These are phyloP conservation scores for Phytophthora parvispora DNA, from an alignment of 352 stramenopile species.

Conservation along the genomic window DNA sequence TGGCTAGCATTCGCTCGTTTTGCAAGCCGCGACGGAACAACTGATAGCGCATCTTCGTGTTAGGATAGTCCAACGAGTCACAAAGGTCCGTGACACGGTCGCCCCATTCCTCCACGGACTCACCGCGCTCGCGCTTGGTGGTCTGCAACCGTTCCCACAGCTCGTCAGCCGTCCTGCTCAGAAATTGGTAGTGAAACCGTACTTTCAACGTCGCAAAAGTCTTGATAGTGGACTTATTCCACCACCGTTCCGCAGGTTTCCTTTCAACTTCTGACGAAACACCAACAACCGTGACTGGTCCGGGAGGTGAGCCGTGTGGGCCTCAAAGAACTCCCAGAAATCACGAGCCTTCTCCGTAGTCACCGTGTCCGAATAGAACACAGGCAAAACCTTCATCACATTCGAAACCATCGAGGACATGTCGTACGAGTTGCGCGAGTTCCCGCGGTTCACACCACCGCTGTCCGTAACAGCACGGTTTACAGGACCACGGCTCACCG, in stretches of 20 bases:
- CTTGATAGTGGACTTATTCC: neutral
- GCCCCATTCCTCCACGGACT: neutral
- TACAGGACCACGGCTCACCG: no score
- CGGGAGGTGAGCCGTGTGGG: neutral
- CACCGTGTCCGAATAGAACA: neutral
- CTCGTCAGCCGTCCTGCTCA: neutral
- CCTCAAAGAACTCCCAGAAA: neutral
- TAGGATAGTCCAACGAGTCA: constrained; percentile 4
- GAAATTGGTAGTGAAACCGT: neutral
- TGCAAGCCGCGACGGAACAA: neutral
- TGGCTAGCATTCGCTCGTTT: constrained; percentile 1
- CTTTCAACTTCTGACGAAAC: neutral
- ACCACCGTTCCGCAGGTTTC: neutral
- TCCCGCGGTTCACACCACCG: no score
- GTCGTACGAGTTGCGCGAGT: no score
- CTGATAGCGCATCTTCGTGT: neutral
- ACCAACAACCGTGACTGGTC: neutral
- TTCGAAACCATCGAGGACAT: neutral
- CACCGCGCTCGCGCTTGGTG: neutral
- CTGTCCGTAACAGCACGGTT: no score
- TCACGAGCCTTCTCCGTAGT: neutral
- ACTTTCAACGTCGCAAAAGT: neutral
- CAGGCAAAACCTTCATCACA: neutral
- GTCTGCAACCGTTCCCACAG: neutral
- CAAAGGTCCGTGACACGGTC: neutral